Conservation (phyloP, 2,329 filamentous ascomycete genomes). For the Phoma herbarum region DNA sequence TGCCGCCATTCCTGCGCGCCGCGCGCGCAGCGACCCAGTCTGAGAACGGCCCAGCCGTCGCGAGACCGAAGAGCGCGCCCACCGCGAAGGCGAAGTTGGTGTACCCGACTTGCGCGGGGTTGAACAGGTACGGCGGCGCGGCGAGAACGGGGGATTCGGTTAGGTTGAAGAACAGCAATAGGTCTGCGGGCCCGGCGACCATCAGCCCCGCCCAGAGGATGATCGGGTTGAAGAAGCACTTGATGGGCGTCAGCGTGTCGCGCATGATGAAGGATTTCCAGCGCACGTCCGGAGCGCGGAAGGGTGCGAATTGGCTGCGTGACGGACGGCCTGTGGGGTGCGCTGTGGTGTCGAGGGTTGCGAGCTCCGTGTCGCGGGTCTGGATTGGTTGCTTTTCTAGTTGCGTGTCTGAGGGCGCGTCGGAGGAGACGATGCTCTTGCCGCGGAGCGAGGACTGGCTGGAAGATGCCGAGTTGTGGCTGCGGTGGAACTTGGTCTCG, state of each 20-base stretch:
- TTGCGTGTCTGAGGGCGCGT: constrained; percentile 19
- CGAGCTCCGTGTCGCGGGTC: constrained; percentile 24
- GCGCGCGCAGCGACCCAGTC: constrained; percentile 66
- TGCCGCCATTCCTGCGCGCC: constrained; percentile 62
- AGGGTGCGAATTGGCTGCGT: constrained; percentile 50
- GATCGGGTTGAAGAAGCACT: constrained; percentile 58
- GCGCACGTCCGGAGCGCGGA: constrained; percentile 49
- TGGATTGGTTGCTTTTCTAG: constrained; percentile 39
- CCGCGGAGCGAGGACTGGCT: constrained; percentile 11
- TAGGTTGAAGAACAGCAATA: constrained; percentile 61
- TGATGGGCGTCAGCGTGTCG: constrained; percentile 52
- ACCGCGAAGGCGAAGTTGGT: constrained; percentile 58
- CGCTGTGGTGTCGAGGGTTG: constrained; percentile 24
- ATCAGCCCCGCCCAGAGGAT: constrained; percentile 50
- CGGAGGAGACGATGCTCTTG: constrained; percentile 2
- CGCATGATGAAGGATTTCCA: constrained; percentile 55
- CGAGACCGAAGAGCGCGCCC: constrained; percentile 64
- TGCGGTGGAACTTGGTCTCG: constrained; percentile 55
- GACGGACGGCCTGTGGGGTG: constrained; percentile 51
- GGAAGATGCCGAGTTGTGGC: constrained; percentile 12
- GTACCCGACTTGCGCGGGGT: constrained; percentile 57
- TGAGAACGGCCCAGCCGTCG: constrained; percentile 63
- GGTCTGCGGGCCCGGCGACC: constrained; percentile 50
- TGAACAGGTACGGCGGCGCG: constrained; percentile 58
- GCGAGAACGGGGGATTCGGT: constrained; percentile 59